phyloP scores from a whole-genome alignment of 768 basidiomycete species.

The Tylopilus balloui region DNA sequence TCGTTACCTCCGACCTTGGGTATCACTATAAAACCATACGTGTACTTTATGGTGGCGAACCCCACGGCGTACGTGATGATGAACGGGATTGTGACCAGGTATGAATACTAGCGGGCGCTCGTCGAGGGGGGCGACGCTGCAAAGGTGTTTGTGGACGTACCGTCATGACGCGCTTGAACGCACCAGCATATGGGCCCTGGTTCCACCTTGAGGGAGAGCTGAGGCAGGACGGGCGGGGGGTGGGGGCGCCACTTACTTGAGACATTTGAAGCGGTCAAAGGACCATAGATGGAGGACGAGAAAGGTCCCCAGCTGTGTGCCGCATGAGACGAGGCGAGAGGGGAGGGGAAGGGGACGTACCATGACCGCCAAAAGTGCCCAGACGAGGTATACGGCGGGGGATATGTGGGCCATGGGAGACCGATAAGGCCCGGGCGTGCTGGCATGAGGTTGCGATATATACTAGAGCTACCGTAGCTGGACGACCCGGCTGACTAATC shows the following conservation, averaged over 20 bases:
- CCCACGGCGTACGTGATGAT: slow-evolving; percentile 56
- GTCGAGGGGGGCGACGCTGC: not conserved
- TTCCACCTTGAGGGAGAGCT: slow-evolving; percentile 50
- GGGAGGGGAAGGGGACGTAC: slow-evolving; percentile 30
- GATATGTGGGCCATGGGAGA: slow-evolving; percentile 41
- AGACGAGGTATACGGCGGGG: slow-evolving; percentile 57
- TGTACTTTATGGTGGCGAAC: slow-evolving; percentile 69
- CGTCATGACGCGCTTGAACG: slow-evolving; percentile 84
- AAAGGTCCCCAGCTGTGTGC: slow-evolving; percentile 45
- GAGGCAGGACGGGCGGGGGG: not conserved
- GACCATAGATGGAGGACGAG: slow-evolving; percentile 74
- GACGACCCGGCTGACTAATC: not conserved
- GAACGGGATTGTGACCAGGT: slow-evolving; percentile 59
- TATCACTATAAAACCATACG: slow-evolving; percentile 52
- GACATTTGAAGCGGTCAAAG: slow-evolving; percentile 73
- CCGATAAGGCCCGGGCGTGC: not conserved
- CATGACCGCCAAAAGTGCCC: slow-evolving; percentile 50
- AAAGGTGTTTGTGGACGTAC: slow-evolving; percentile 36
- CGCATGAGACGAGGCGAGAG: not conserved
- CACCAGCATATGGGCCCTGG: slow-evolving; percentile 59
- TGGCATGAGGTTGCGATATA: no score
- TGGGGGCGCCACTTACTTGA: slow-evolving; percentile 42
- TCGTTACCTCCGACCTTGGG: slow-evolving; percentile 44
- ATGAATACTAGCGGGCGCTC: slow-evolving; percentile 55
- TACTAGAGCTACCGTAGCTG: no score